Evolutionary conservation across 2,329 filamentous ascomycete genomes (phyloP), one percentile per base, ranked within the genome.

Genomic region (Fusarium pseudoanthophilum): DNA sequence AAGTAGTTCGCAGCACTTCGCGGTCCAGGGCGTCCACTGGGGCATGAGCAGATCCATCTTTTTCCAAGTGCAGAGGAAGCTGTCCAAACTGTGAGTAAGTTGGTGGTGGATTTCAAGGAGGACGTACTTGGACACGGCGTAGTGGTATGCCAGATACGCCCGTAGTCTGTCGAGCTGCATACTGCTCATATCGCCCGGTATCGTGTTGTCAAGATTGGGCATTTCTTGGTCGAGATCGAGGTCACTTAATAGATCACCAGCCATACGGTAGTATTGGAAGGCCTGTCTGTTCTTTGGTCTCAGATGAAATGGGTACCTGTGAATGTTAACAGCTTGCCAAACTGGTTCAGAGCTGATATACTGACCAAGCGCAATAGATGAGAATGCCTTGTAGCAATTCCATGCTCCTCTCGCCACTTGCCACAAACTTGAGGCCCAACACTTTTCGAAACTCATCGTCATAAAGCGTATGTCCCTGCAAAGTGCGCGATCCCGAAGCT

Each of bases 401-500:
- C 28, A 91, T 66, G 18, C 83, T 88, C 63, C 87, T 85, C 80
- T 91, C 88, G 0, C 88, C 88, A 7, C 86, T 84, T 1, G 88
- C 83, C 2, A 91, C 86, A 45, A 89, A 86, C 77, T 88, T 90
- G 49, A 88, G 80, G 3, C 84, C 87, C n/a, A 90, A 73, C 0
- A 88, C 83, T 74, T 89, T 89, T 36, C 87, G 82, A 57, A 90
- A 88, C 78, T 90, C 88, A 55, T 87, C 85, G 34, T 90, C 88
- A 49, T 90, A 89, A 6, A 88, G 80, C 20, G 79, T 84, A 62
- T 89, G 86, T 0, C 87, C 85, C 71, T 87, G 86, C 28, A 87
- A 75, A n/a, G 85, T 85, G 16, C 77, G 81, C 36, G 85, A 84
- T 4, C 83, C 84, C 39, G 87, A 86, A 7, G 86, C 85, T 2